Evolutionary conservation across 1,139 yeast species (phyloP).

Genomic region (Eremothecium coryli): DNA sequence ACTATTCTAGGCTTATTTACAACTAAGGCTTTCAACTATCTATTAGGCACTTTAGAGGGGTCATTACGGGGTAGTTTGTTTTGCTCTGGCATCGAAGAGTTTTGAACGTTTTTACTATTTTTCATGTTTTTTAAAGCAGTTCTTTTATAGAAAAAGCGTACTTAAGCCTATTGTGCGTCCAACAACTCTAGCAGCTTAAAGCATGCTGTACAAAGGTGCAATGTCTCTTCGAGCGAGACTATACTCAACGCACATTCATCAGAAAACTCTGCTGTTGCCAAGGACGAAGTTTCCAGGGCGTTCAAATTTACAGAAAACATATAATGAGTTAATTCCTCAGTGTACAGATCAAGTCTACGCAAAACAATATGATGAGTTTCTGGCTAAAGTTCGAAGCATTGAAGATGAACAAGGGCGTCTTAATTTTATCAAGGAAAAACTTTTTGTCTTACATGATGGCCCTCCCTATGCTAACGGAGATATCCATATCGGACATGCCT

Average conservation of each 20-base stretch:
- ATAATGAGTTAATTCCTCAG: constrained; percentile 31
- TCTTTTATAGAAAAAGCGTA: too few relatives aligned
- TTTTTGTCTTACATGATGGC: constrained; percentile 85
- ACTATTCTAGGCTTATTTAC: too few relatives aligned
- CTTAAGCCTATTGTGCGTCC: too few relatives aligned
- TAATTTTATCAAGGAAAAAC: constrained; percentile 24
- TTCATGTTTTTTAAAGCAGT: too few relatives aligned
- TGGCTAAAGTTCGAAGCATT: constrained; percentile 10
- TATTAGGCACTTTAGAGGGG: too few relatives aligned
- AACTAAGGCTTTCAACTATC: too few relatives aligned
- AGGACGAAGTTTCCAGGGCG: constrained; percentile 43
- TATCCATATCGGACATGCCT: constrained; percentile 86
- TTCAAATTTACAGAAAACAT: constrained; percentile 33
- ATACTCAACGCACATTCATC: constrained; percentile 32
- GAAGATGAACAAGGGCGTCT: constrained; percentile 11
- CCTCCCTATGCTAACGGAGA: constrained; percentile 98
- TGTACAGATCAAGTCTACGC: constrained; percentile 32
- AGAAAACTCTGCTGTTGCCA: constrained; percentile 45
- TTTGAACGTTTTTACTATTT: too few relatives aligned
- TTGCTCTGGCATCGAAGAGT: too few relatives aligned
- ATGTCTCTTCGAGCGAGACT: too few relatives aligned
- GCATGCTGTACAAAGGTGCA: too few relatives aligned
- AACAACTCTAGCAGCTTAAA: too few relatives aligned
- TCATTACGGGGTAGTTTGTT: too few relatives aligned
- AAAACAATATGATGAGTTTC: constrained; percentile 26